A percentile compares a stretch with the other conserved stretches of the same genome.
Evolutionary conservation across 495 filamentous ascomycete genomes (phyloP).

Genomic region (Clohesyomyces aquaticus): DNA sequence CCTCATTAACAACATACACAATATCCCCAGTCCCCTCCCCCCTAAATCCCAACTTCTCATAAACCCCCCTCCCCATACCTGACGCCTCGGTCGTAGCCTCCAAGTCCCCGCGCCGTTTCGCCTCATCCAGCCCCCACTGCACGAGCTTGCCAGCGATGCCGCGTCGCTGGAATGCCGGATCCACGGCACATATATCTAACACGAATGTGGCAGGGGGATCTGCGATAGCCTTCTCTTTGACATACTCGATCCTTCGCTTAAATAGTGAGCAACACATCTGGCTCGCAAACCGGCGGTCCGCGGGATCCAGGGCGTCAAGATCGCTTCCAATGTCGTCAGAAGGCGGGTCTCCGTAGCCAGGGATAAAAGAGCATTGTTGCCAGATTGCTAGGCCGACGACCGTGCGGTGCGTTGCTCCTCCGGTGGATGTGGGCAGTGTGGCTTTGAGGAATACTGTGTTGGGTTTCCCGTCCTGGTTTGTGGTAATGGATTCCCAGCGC

Average conservation of each 20-base stretch:
- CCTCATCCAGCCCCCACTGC: conserved; percentile 24
- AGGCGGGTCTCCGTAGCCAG: conserved; percentile 48
- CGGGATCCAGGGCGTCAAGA: conserved; percentile 46
- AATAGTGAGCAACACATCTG: conserved; percentile 18
- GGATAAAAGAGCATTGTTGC: conserved; percentile 40
- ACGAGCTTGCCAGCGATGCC: conserved; percentile 31
- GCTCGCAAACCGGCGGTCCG: conserved; percentile 13
- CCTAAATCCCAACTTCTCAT: conserved; percentile 21
- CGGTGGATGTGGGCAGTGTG: conserved; percentile 43
- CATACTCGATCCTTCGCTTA: conserved; percentile 12
- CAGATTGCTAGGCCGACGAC: conserved; percentile 53
- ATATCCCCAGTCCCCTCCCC: conserved; percentile 15
- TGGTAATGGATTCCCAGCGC: conserved; percentile 44
- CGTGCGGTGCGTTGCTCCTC: conserved; percentile 22
- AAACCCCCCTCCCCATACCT: conserved; percentile 21
- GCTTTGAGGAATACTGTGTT: conserved; percentile 54
- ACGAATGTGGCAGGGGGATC: conserved; percentile 24
- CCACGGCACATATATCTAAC: conserved; percentile 20
- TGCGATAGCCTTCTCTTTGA: conserved; percentile 16
- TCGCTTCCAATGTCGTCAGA: conserved; percentile 37
- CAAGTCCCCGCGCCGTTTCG: conserved; percentile 10
- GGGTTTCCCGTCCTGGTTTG: conserved; percentile 46
- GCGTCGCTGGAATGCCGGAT: conserved; percentile 23
- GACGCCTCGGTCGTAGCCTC: conserved; percentile 28
- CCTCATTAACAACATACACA: conserved; percentile 20